Evolutionary conservation across 2,329 filamentous ascomycete genomes (phyloP).

Genomic region (Epichloe sp.): DNA sequence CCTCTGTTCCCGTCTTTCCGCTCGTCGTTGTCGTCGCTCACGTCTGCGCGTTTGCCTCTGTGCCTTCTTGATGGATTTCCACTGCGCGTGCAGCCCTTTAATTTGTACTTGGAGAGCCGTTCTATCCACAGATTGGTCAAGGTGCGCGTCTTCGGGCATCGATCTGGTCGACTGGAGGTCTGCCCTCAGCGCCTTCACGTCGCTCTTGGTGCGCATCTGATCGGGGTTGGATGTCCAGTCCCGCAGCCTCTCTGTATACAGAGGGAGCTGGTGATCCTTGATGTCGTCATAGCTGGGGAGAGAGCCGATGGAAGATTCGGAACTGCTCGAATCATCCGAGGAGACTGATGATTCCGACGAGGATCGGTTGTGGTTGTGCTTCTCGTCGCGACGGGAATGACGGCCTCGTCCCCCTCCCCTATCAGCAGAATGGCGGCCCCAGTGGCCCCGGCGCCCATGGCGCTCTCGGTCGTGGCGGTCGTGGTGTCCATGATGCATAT

Average conservation of each 20-base stretch:
- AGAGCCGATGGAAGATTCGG: slow-evolving; percentile 34
- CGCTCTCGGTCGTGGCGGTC: slow-evolving; percentile 8
- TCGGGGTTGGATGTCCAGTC: slow-evolving; percentile 38
- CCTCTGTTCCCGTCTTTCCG: slow-evolving; percentile 21
- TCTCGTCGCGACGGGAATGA: not conserved
- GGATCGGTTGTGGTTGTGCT: slow-evolving; percentile 15
- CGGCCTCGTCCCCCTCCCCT: not conserved
- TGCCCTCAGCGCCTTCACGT: slow-evolving; percentile 26
- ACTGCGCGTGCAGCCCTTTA: slow-evolving; percentile 29
- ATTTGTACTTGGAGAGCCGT: slow-evolving; percentile 29
- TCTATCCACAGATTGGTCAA: slow-evolving; percentile 10
- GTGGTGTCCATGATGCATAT: not conserved
- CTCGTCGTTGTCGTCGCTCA: slow-evolving; percentile 16
- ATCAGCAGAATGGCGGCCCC: slow-evolving; percentile 1
- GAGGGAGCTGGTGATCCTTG: slow-evolving; percentile 32
- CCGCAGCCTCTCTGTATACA: slow-evolving; percentile 29
- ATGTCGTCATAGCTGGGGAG: slow-evolving; percentile 41
- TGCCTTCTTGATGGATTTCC: slow-evolving; percentile 23
- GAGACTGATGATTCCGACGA: slow-evolving; percentile 21
- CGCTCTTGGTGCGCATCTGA: slow-evolving; percentile 32
- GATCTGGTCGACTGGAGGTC: slow-evolving; percentile 29
- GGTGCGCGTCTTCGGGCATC: not conserved
- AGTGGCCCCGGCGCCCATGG: not conserved
- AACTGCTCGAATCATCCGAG: slow-evolving; percentile 21
- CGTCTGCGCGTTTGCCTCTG: slow-evolving; percentile 18